These are phyloP conservation scores for Penicillium sp. DNA, from an alignment of 2,329 filamentous ascomycete species.

Conservation along the genomic window DNA sequence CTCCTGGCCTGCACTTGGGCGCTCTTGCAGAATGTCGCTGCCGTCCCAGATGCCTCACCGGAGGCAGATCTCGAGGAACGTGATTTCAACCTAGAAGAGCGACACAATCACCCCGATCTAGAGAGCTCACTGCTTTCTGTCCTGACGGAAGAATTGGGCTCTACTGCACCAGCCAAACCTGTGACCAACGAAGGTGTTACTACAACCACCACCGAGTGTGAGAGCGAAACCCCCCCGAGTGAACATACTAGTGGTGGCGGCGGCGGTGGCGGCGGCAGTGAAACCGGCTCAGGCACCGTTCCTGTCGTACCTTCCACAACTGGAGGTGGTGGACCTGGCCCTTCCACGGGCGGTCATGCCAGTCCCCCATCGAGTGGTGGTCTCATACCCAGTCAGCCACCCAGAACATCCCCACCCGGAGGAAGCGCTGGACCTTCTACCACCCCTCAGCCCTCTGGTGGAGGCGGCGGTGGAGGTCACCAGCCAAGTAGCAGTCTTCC, in stretches of 20 bases:
- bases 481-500: not conserved
- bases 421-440: not conserved
- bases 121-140: conserved; percentile 7
- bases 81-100: conserved; percentile 2
- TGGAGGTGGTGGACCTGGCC: not conserved
- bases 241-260: not conserved
- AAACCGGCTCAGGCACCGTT: not conserved
- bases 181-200: not conserved
- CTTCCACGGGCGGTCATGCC: not conserved
- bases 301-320: not conserved
- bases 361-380: not conserved
- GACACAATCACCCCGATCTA: conserved; percentile 4
- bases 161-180: not conserved
- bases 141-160: conserved; percentile 4
- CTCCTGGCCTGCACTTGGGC: conserved; percentile 20
- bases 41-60: conserved; percentile 6
- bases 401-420: not conserved
- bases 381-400: not conserved
- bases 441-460: not conserved
- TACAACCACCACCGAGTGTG: not conserved
- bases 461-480: not conserved
- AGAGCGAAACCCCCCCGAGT: not conserved
- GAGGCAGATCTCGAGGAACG: conserved; percentile 2
- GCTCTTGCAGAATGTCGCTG: conserved; percentile 15
- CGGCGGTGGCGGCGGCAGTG: not conserved